phyloP scores from a whole-genome alignment of 1,139 yeast species.

The Geotrichum macrosporum region DNA sequence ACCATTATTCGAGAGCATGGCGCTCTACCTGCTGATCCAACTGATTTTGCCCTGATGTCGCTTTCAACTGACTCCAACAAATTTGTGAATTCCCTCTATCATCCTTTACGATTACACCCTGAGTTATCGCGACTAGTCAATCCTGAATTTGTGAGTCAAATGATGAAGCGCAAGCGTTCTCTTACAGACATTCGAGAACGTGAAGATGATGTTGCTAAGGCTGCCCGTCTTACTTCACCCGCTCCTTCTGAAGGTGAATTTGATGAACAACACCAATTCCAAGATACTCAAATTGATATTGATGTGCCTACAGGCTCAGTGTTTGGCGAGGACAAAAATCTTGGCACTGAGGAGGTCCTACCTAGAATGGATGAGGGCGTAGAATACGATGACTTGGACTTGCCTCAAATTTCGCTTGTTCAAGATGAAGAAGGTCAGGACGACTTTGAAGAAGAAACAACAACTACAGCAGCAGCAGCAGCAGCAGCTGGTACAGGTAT shows the following conservation, averaged over 20 bases:
- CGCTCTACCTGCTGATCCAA: constrained; percentile 23
- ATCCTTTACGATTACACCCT: constrained; percentile 22
- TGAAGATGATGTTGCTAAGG: constrained; percentile 24
- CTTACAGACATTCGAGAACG: constrained; percentile 29
- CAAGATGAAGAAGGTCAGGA: constrained; percentile 15
- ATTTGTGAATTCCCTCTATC: constrained; percentile 20
- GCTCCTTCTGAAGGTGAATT: constrained; percentile 2
- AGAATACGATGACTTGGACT: constrained; percentile 9
- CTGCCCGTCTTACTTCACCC: constrained; percentile 11
- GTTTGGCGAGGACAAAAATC: constrained; percentile 9
- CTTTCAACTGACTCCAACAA: constrained; percentile 18
- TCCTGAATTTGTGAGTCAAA: constrained; percentile 27
- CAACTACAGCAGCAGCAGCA: constrained; percentile 2
- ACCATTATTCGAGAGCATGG: constrained; percentile 22
- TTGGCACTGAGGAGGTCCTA: neutral
- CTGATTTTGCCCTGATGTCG: constrained; percentile 21
- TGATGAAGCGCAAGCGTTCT: constrained; percentile 30
- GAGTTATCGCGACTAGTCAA: constrained; percentile 27
- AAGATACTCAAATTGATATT: constrained; percentile 13
- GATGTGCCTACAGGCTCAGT: no score
- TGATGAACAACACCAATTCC: constrained; percentile 4
- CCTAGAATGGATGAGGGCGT: constrained; percentile 9
- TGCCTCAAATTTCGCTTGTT: constrained; percentile 10
- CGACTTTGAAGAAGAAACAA: constrained; percentile 25
- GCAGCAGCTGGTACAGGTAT: constrained; percentile 30